These are phyloP conservation scores for Fraxinus sp. DNA, from an alignment of 305 asterid genomes.

Conservation along the genomic window DNA sequence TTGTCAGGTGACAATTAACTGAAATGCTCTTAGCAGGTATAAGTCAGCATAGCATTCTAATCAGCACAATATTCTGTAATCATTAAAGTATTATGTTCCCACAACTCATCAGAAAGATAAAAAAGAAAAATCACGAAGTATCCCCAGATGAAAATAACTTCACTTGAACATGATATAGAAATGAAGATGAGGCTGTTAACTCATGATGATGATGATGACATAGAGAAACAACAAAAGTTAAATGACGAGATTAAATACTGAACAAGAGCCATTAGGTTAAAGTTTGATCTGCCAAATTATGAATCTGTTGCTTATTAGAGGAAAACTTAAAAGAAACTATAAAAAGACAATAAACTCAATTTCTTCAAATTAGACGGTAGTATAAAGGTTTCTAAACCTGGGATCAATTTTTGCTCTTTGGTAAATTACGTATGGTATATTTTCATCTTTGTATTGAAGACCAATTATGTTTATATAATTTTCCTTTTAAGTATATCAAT, in stretches of 20 bases:
- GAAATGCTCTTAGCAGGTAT: background rate
- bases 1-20: background rate
- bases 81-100: background rate
- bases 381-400: background rate
- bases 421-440: background rate
- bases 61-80: background rate
- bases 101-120: background rate
- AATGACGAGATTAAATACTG: background rate
- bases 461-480: background rate
- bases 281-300: background rate
- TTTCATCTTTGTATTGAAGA: background rate
- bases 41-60: background rate
- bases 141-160: background rate
- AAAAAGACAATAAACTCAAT: background rate
- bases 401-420: background rate
- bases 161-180: background rate
- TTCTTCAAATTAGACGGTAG: background rate
- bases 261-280: background rate
- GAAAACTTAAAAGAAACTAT: background rate
- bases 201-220: background rate
- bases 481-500: background rate
- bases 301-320: background rate
- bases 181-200: background rate
- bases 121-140: background rate
- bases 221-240: background rate